These are phyloP conservation scores for Eremothecium sinecaudum DNA, from an alignment of 1,139 yeast genomes.

Conservation along the genomic window DNA sequence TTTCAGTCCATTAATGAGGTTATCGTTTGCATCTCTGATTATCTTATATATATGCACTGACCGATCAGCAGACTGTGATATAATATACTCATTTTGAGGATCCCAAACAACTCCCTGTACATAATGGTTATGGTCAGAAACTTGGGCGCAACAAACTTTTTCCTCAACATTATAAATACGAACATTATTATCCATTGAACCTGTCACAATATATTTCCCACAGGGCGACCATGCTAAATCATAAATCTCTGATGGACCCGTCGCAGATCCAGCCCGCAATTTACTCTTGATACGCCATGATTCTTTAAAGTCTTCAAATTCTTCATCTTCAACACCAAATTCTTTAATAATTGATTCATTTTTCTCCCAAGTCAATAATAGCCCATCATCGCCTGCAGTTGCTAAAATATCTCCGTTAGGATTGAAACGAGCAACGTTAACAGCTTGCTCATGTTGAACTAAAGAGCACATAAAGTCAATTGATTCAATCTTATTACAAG, in stretches of 20 bases:
- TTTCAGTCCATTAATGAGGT: constrained; percentile 16
- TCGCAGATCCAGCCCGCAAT: constrained; percentile 15
- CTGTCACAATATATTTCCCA: constrained; percentile 64
- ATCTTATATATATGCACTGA: constrained; percentile 55
- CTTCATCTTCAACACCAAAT: constrained; percentile 20
- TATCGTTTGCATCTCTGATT: constrained; percentile 11
- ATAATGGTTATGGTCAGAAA: constrained; percentile 73
- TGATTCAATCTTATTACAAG: constrained; percentile 30
- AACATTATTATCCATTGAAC: constrained; percentile 82
- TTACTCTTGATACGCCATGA: constrained; percentile 45
- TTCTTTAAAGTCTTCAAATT: constrained; percentile 49
- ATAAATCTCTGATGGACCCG: constrained; percentile 55
- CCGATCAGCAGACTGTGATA: constrained; percentile 87
- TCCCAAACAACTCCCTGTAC: constrained; percentile 98
- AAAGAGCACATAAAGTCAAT: constrained; percentile 68
- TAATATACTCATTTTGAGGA: constrained; percentile 64
- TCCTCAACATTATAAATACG: constrained; percentile 52
- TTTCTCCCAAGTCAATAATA: constrained; percentile 66
- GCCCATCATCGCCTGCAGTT: constrained; percentile 92
- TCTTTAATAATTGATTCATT: constrained; percentile 47
- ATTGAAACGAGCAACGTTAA: constrained; percentile 75
- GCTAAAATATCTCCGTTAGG: constrained; percentile 62
- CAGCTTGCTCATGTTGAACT: constrained; percentile 87
- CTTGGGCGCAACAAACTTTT: constrained; percentile 53
- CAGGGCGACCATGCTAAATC: constrained; percentile 92